Percentiles rank a stretch among this genome's conserved stretches.
These are phyloP conservation scores for Purshia tridentata DNA, from an alignment of 306 rosid genomes.

Conservation along the genomic window DNA sequence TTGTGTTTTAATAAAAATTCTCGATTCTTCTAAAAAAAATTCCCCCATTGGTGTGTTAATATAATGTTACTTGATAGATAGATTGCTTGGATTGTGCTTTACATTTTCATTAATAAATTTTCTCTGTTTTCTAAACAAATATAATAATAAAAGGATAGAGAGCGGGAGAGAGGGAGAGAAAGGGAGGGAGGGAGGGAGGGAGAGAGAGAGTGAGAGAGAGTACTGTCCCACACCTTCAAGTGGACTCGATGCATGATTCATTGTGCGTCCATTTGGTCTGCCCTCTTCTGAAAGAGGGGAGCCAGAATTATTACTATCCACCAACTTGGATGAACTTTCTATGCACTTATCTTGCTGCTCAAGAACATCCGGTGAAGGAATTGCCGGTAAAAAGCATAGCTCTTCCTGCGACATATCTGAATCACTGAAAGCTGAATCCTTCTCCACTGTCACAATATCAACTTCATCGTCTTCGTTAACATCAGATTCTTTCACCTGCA, in stretches of 20 bases:
- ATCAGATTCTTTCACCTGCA: constrained; percentile 78
- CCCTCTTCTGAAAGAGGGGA: constrained; percentile 93
- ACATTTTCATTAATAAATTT: neutral
- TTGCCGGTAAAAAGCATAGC: constrained; percentile 82
- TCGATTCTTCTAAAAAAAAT: too few species aligned
- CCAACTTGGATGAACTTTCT: constrained; percentile 69
- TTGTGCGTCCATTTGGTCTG: constrained; percentile 65
- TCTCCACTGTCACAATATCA: constrained; percentile 75
- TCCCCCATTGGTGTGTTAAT: neutral
- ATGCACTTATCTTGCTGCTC: constrained; percentile 70
- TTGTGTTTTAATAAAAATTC: too few species aligned
- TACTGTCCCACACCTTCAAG: constrained; percentile 54
- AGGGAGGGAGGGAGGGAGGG: neutral
- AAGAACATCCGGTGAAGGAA: constrained; percentile 61
- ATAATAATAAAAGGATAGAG: neutral
- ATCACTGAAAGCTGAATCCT: constrained; percentile 81
- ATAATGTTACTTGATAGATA: neutral
- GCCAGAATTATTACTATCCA: constrained; percentile 78
- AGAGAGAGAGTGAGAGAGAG: too few species aligned
- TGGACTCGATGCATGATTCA: constrained; percentile 72
- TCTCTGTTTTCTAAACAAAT: neutral
- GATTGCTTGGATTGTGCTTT: neutral
- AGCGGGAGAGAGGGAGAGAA: neutral
- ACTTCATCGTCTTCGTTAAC: constrained; percentile 83
- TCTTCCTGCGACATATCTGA: constrained; percentile 91